phyloP scores from a whole-genome alignment of 2,329 filamentous ascomycete species.

The Neofusicoccum laricinum region DNA sequence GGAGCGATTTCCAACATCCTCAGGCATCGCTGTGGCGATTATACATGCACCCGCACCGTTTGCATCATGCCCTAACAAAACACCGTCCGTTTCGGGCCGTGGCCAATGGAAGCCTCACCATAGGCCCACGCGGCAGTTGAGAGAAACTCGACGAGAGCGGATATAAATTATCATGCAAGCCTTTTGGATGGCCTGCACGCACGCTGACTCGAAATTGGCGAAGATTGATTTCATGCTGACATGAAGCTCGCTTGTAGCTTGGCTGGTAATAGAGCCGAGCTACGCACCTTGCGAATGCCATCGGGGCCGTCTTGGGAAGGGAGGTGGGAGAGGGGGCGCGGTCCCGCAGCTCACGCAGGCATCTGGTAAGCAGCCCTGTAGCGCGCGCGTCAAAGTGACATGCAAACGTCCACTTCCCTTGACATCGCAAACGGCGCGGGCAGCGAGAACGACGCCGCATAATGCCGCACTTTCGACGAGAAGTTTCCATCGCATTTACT shows the following conservation, averaged over 20 bases:
- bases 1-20: neutral
- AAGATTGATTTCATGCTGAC: neutral
- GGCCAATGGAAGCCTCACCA: neutral
- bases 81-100: neutral
- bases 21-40: neutral
- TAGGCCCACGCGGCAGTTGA: neutral
- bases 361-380: neutral
- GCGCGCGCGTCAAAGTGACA: neutral
- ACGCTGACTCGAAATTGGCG: neutral
- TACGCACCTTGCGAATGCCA: neutral
- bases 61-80: neutral
- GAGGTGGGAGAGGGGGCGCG: neutral
- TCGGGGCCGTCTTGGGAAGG: neutral
- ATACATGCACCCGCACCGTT: neutral
- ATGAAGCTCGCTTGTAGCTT: neutral
- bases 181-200: neutral
- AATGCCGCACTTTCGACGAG: neutral
- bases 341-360: neutral
- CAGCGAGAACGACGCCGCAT: neutral
- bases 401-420: neutral
- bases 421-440: neutral
- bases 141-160: neutral
- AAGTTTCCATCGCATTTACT: neutral
- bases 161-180: neutral
- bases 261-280: neutral